Conservation (phyloP, 352 stramenopile species). For the Saprolegnia parasitica region DNA sequence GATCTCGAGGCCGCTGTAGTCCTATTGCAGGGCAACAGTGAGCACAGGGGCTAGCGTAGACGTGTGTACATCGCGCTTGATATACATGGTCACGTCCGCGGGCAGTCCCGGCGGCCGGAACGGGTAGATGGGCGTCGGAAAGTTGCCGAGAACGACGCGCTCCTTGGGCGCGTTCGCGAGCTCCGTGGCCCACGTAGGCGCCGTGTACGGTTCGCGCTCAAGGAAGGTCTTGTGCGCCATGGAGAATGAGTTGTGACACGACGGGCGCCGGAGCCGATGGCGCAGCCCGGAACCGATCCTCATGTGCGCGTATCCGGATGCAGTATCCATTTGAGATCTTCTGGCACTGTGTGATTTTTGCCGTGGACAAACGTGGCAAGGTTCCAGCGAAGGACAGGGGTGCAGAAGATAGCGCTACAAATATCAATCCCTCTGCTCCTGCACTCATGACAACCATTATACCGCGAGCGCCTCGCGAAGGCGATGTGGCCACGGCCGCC, state of each 20-base stretch:
- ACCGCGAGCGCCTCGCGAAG: too few relatives aligned
- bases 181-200: constrained; percentile 52
- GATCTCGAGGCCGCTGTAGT: constrained; percentile 87
- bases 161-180: constrained; percentile 43
- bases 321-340: neutral
- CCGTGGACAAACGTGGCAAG: too few relatives aligned
- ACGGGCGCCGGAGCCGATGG: neutral
- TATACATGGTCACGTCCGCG: constrained; percentile 64
- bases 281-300: neutral
- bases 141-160: constrained; percentile 65
- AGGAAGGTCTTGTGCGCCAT: constrained; percentile 38
- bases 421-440: too few relatives aligned
- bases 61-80: constrained; percentile 68
- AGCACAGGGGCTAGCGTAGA: neutral
- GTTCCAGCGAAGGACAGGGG: too few relatives aligned
- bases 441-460: too few relatives aligned
- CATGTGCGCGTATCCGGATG: neutral
- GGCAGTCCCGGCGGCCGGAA: constrained; percentile 67
- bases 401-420: too few relatives aligned
- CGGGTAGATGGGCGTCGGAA: constrained; percentile 73
- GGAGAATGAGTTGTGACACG: neutral
- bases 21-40: constrained; percentile 32
- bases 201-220: constrained; percentile 51
- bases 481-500: too few relatives aligned
- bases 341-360: too few relatives aligned